Evolutionary conservation across 225 moss, liverwort and hornwort genomes (phyloP).

Genomic region (Physcomitrium patens): DNA sequence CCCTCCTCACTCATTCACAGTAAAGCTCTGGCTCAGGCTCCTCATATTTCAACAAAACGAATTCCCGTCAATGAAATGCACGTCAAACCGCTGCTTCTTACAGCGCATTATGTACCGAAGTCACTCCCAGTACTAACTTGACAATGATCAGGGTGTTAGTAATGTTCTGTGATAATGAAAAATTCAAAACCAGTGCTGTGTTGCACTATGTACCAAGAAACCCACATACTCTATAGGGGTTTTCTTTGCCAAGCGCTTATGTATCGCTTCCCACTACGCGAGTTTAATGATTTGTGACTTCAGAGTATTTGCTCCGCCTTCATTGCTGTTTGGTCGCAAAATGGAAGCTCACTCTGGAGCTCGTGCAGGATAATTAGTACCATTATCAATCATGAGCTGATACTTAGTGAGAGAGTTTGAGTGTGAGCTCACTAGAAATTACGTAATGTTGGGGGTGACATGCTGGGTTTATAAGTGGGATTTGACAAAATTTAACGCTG

Average conservation of each 20-base stretch:
- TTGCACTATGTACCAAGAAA: no score
- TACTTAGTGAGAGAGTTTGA: not conserved
- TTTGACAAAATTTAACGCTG: not conserved
- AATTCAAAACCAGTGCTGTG: no score
- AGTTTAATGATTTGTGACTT: not conserved
- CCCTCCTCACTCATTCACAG: no score
- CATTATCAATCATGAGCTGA: not conserved
- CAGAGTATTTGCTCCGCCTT: not conserved
- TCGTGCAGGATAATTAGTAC: conserved; percentile 1
- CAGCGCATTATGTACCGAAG: no score
- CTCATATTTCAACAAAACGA: no score
- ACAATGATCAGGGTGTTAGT: no score
- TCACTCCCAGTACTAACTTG: no score
- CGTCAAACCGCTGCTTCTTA: no score
- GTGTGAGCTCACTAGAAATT: not conserved
- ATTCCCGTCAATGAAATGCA: no score
- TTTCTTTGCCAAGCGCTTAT: not conserved
- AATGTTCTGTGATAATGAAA: no score
- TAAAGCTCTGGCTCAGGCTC: no score
- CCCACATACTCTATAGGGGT: conserved; percentile 26
- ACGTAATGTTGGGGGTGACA: not conserved
- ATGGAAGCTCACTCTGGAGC: conserved; percentile 19
- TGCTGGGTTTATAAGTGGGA: not conserved
- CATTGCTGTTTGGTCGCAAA: not conserved
- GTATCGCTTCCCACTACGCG: not conserved